Conservation (phyloP, 495 filamentous ascomycete genomes). For the Penicillium cataractarum region DNA sequence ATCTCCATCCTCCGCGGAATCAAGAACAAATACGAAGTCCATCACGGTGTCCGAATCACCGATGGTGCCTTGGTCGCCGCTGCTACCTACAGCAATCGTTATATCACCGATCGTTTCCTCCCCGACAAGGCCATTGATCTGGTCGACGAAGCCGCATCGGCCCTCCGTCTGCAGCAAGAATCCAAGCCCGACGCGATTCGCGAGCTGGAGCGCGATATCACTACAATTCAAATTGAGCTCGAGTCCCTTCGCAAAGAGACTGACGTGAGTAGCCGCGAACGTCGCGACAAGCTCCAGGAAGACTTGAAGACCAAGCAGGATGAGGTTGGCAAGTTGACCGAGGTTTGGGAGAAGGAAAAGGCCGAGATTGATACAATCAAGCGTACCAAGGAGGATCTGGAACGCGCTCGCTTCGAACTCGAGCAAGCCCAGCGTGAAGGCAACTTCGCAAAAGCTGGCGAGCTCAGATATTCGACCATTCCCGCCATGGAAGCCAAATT, state of each 20-base stretch:
- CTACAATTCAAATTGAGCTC: slow-evolving; percentile 96
- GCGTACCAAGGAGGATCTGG: slow-evolving; percentile 79
- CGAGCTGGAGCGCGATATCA: slow-evolving; percentile 87
- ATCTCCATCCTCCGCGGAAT: slow-evolving; percentile 96
- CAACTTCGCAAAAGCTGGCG: slow-evolving; percentile 87
- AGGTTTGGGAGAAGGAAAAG: slow-evolving; percentile 89
- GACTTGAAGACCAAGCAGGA: slow-evolving; percentile 74
- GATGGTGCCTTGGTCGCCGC: slow-evolving; percentile 91
- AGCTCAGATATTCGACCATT: slow-evolving; percentile 84
- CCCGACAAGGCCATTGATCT: slow-evolving; percentile 97
- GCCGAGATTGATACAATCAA: slow-evolving; percentile 83
- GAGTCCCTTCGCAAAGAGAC: slow-evolving; percentile 95
- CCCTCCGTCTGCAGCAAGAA: slow-evolving; percentile 89
- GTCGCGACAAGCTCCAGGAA: slow-evolving; percentile 80
- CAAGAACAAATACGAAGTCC: slow-evolving; percentile 95
- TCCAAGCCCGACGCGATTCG: slow-evolving; percentile 94
- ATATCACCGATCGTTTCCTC: slow-evolving; percentile 93
- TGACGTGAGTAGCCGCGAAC: slow-evolving; percentile 82
- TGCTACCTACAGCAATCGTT: slow-evolving; percentile 89
- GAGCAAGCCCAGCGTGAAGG: slow-evolving; percentile 87
- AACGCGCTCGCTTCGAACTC: slow-evolving; percentile 80
- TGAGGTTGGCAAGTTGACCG: slow-evolving; percentile 65
- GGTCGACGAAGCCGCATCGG: slow-evolving; percentile 93
- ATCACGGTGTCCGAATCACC: slow-evolving; percentile 89
- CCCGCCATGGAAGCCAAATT: slow-evolving; percentile 77